These are phyloP conservation scores for Globisporangium acanthophoron DNA, from an alignment of 352 stramenopile genomes.

Conservation along the genomic window DNA sequence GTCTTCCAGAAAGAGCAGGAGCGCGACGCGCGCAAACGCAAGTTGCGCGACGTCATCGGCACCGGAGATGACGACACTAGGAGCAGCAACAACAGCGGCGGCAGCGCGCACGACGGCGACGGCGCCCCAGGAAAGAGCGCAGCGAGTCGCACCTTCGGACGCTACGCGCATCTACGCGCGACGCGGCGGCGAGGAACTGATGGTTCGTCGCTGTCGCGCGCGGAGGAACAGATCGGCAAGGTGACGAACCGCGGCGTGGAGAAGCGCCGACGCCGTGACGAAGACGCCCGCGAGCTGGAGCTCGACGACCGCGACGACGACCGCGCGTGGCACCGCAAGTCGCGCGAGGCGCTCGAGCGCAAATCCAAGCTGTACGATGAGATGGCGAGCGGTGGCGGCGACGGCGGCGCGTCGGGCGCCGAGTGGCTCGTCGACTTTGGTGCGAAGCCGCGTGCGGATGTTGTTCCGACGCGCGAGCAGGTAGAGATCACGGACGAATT, in stretches of 20 bases:
- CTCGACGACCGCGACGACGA: conserved; percentile 51
- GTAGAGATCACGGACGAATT: conserved; percentile 60
- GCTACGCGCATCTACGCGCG: conserved; percentile 49
- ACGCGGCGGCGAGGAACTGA: conserved; percentile 18
- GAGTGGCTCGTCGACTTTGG: conserved; percentile 73
- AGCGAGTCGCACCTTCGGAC: conserved; percentile 17
- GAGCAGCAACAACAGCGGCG: too few species aligned
- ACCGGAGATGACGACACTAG: conserved; percentile 9
- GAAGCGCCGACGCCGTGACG: conserved; percentile 40
- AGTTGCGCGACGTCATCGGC: conserved; percentile 20
- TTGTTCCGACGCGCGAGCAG: neutral
- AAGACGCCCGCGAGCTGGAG: conserved; percentile 37
- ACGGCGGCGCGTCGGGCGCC: conserved; percentile 2
- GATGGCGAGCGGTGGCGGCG: conserved; percentile 29
- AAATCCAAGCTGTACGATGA: conserved; percentile 79
- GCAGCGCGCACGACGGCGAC: conserved; percentile 2
- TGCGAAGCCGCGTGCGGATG: conserved; percentile 29
- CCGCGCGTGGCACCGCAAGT: conserved; percentile 48
- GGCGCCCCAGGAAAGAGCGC: neutral
- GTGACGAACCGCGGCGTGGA: conserved; percentile 55
- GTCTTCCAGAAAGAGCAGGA: conserved; percentile 85
- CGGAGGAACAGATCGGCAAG: conserved; percentile 19
- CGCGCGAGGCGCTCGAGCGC: conserved; percentile 47
- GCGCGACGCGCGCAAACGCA: conserved; percentile 43
- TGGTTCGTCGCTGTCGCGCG: conserved; percentile 1